These are phyloP conservation scores for Exophiala oligosperma DNA, from an alignment of 2,329 filamentous ascomycete genomes.

Conservation along the genomic window DNA sequence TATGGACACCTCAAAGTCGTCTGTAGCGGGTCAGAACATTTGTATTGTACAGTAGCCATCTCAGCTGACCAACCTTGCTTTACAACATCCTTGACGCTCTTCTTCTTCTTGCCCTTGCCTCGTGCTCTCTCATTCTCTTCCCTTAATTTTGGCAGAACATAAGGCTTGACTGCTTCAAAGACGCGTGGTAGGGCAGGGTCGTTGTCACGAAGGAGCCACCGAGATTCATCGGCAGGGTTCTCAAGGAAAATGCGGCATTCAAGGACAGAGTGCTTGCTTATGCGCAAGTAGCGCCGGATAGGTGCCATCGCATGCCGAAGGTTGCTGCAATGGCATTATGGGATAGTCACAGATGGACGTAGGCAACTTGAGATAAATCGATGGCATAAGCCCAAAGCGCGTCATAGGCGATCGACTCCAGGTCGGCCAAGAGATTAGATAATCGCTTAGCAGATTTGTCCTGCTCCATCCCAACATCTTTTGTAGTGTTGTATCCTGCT, in stretches of 20 bases:
- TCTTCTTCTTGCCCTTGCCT: slow-evolving; percentile 71
- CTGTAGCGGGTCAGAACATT: slow-evolving; percentile 45
- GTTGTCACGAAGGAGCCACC: slow-evolving; percentile 79
- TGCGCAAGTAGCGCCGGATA: slow-evolving; percentile 68
- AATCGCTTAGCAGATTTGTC: not conserved
- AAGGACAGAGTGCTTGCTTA: slow-evolving; percentile 91
- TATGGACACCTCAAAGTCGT: slow-evolving; percentile 93
- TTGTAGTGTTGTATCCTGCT: no score
- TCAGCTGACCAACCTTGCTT: slow-evolving; percentile 62
- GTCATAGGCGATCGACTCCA: slow-evolving; percentile 1
- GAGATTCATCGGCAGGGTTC: slow-evolving; percentile 76
- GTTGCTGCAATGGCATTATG: not conserved
- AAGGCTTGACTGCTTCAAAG: slow-evolving; percentile 78
- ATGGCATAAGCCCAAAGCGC: not conserved
- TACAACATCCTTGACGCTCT: slow-evolving; percentile 84
- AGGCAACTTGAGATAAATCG: not conserved
- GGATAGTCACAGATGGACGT: not conserved
- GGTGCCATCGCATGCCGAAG: slow-evolving; percentile 25
- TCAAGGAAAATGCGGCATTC: slow-evolving; percentile 96
- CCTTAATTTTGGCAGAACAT: slow-evolving; percentile 85
- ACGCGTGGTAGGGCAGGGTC: slow-evolving; percentile 77
- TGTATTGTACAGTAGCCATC: slow-evolving; percentile 3
- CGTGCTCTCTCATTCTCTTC: slow-evolving; percentile 69
- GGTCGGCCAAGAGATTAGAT: slow-evolving; percentile 16
- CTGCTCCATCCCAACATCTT: no score